These are phyloP conservation scores for Passalora sequoiae DNA, from an alignment of 2,329 filamentous ascomycete species.

Conservation along the genomic window DNA sequence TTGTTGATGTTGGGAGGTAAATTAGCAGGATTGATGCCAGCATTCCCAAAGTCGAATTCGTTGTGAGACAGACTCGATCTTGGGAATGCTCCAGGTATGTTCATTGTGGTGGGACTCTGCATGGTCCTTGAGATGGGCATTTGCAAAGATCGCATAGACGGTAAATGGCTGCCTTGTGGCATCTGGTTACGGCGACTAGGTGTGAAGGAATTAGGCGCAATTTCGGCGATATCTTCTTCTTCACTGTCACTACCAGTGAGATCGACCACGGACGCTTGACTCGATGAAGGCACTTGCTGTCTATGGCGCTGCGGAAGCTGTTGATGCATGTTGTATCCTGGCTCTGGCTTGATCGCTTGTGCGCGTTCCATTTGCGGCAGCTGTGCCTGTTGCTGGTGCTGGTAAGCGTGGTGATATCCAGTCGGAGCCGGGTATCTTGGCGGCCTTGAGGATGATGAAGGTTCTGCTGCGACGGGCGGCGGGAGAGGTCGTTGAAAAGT, in stretches of 20 bases:
- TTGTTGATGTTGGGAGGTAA: background rate
- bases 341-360: conserved; percentile 11
- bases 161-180: background rate
- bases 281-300: background rate
- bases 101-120: conserved; percentile 9
- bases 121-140: conserved; percentile 2
- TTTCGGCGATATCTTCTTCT: conserved; percentile 27
- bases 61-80: conserved; percentile 1
- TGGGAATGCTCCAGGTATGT: conserved; percentile 25
- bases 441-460: conserved; percentile 9
- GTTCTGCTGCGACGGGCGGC: conserved; percentile 12
- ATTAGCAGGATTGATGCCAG: background rate
- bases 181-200: conserved; percentile 18
- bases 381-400: background rate
- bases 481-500: conserved; percentile 23
- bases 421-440: background rate
- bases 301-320: conserved; percentile 15
- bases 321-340: conserved; percentile 5
- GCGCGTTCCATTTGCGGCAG: too few species aligned
- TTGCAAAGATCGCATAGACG: conserved; percentile 9
- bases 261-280: conserved; percentile 24
- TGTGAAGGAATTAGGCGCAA: conserved; percentile 22
- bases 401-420: background rate
- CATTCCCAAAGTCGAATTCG: background rate
- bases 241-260: conserved; percentile 31